phyloP scores from a whole-genome alignment of 768 basidiomycete genomes.

The Auricularia cornea region DNA sequence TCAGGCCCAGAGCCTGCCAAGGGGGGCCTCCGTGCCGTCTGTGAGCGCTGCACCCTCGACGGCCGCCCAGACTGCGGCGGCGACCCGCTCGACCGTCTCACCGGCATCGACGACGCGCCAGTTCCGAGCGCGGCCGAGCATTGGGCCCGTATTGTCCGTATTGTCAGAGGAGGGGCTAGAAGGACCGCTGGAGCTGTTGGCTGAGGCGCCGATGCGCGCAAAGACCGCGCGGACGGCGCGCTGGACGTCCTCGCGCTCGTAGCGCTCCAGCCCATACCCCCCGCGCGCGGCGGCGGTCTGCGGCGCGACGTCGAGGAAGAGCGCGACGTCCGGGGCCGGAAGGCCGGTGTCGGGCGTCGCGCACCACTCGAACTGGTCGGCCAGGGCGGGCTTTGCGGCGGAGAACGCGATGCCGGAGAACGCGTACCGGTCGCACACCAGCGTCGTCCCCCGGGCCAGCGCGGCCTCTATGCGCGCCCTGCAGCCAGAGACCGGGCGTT shows the following conservation, averaged over 20 bases:
- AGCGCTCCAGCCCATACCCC: slow-evolving; percentile 81
- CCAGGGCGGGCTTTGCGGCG: slow-evolving; percentile 26
- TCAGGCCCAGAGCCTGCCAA: background rate
- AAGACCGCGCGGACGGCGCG: slow-evolving; percentile 54
- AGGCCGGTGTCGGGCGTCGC: slow-evolving; percentile 77
- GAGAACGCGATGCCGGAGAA: slow-evolving; percentile 92
- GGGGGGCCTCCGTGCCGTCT: background rate
- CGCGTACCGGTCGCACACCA: slow-evolving; percentile 91
- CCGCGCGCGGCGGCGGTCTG: slow-evolving; percentile 59
- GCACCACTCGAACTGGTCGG: slow-evolving; percentile 74
- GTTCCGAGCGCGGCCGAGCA: background rate
- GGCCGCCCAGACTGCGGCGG: background rate
- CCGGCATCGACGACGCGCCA: slow-evolving; percentile 1
- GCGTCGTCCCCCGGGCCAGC: slow-evolving; percentile 53
- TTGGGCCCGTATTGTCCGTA: background rate
- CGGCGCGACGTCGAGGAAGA: slow-evolving; percentile 80
- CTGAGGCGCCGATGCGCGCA: slow-evolving; percentile 34
- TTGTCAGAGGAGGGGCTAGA: background rate
- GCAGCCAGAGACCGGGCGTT: slow-evolving; percentile 2
- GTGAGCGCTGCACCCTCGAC: background rate
- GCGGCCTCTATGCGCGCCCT: slow-evolving; percentile 55
- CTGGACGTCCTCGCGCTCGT: slow-evolving; percentile 77
- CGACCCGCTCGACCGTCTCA: background rate
- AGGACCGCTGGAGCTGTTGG: no score
- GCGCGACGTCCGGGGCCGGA: slow-evolving; percentile 78